Base-by-base conservation (phyloP, 2,329 filamentous ascomycete genomes). In the Aureobasidium lini region DNA sequence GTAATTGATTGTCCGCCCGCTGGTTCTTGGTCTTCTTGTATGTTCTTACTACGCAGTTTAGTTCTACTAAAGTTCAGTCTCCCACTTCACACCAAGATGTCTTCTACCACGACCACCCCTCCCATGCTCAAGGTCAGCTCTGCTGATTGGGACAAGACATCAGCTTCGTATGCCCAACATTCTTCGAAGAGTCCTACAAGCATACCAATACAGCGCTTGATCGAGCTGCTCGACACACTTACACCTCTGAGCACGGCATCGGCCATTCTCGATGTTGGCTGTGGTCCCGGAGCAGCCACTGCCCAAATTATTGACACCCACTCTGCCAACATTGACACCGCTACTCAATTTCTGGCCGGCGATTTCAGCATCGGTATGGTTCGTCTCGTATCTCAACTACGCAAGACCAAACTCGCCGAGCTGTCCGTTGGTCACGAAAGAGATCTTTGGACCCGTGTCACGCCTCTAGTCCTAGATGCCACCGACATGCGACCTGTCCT, bases 281-380 rank as follows among this genome's bases (percentile, higher is more conserved):
- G 66, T 54, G 70, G 69, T 0, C 68, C 70, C 5, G 70, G 69
- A 5, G 62, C 65, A 0, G 63, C 69, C 36, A 67, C 67, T 28
- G 39, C 61, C 1, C 62, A 61, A 15, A 34, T 72, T 37, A 63
- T 72, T 36, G 9, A 54, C 4, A 57, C 64, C 6, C 66, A 70
- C 52, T 65, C 66, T 32, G 1, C 40, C 11, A 34, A 43, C 2
- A 53, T 72, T 2, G 64, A 67, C 2, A 11, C 43, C 2, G 31
- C n/a, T 10, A 63, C 63, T 49, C 43, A 36, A 11, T 50, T 72
- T 16, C 63, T 64, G 8, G 64, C 64, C 32, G 60, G 64, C 1
- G 70, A 72, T 37, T 72, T 71, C 62, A 66, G 68, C 31, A 37
- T 61, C n/a, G 65, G 62, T 11, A 72, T 71, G 70, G 57, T 71